These are phyloP conservation scores for Aspergillus eucalypticola DNA, from an alignment of 2,329 filamentous ascomycete genomes.

Conservation along the genomic window DNA sequence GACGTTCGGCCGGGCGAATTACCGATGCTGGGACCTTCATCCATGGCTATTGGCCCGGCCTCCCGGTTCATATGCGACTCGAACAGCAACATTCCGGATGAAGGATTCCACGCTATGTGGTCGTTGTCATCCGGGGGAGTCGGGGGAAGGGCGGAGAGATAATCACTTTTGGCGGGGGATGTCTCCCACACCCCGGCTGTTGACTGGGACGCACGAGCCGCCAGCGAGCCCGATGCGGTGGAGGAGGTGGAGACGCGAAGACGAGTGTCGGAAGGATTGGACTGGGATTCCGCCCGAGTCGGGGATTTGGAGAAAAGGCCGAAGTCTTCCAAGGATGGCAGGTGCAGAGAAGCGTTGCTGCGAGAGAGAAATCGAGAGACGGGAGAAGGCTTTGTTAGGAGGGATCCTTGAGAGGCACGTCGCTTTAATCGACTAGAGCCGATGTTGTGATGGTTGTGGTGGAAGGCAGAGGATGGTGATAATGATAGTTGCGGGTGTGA, in stretches of 20 bases:
- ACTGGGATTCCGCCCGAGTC: constrained; percentile 28
- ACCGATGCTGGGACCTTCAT: constrained; percentile 32
- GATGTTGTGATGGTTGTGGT: constrained; percentile 14
- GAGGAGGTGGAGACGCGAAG: constrained; percentile 39
- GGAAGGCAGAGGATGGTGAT: constrained; percentile 13
- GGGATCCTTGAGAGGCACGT: constrained; percentile 40
- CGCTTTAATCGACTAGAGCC: constrained; percentile 33
- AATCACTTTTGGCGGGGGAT: constrained; percentile 27
- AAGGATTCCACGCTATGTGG: constrained; percentile 40
- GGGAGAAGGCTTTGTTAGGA: constrained; percentile 36
- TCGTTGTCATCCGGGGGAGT: constrained; percentile 46
- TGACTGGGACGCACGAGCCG: constrained; percentile 36
- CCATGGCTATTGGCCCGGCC: constrained; percentile 29
- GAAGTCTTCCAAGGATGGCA: constrained; percentile 56
- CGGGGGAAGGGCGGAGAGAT: constrained; percentile 39
- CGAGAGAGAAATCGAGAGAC: constrained; percentile 40
- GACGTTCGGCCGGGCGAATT: constrained; percentile 29
- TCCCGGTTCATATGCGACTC: constrained; percentile 29
- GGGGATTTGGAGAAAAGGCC: constrained; percentile 34
- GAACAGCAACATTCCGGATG: constrained; percentile 33
- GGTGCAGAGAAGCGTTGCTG: constrained; percentile 44
- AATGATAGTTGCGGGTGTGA: constrained; percentile 16
- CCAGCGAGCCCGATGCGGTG: constrained; percentile 33
- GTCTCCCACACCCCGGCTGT: constrained; percentile 31
- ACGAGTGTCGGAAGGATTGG: constrained; percentile 31